Conservation (phyloP, 805 yeast species). For the Hanseniaspora meyeri region DNA sequence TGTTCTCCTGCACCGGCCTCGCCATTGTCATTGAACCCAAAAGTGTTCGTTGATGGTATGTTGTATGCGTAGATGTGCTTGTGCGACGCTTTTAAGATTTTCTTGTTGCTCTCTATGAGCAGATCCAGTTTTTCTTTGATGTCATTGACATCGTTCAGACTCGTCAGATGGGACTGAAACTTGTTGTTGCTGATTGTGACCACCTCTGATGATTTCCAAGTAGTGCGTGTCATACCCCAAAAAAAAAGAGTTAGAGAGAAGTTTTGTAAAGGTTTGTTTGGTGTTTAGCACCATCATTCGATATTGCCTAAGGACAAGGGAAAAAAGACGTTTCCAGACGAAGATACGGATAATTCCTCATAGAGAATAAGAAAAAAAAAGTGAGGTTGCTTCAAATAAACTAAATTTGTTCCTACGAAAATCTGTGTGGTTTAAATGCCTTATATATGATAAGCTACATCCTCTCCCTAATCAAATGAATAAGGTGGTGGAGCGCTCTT, state of each 20-base stretch:
- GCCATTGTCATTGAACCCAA: slow-evolving; percentile 55
- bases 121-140: slow-evolving; percentile 33
- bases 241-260: too few relatives aligned
- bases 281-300: background rate
- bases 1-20: slow-evolving; percentile 64
- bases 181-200: slow-evolving; percentile 45
- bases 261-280: background rate
- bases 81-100: slow-evolving; percentile 49
- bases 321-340: background rate
- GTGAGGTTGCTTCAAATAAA: too few relatives aligned
- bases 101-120: slow-evolving; percentile 36
- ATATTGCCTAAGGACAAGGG: background rate
- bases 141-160: slow-evolving; percentile 30
- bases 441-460: background rate
- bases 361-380: background rate
- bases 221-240: background rate
- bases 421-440: too few relatives aligned
- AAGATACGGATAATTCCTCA: background rate
- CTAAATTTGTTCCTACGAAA: too few relatives aligned
- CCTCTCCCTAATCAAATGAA: background rate
- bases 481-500: slow-evolving; percentile 9
- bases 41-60: slow-evolving; percentile 10
- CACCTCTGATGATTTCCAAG: slow-evolving; percentile 34
- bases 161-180: slow-evolving; percentile 51
- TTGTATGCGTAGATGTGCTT: slow-evolving; percentile 54